Percentiles rank a stretch among this genome's conserved stretches.
Conservation (phyloP, 495 filamentous ascomycete genomes). For the Aspergillus sclerotioniger region DNA sequence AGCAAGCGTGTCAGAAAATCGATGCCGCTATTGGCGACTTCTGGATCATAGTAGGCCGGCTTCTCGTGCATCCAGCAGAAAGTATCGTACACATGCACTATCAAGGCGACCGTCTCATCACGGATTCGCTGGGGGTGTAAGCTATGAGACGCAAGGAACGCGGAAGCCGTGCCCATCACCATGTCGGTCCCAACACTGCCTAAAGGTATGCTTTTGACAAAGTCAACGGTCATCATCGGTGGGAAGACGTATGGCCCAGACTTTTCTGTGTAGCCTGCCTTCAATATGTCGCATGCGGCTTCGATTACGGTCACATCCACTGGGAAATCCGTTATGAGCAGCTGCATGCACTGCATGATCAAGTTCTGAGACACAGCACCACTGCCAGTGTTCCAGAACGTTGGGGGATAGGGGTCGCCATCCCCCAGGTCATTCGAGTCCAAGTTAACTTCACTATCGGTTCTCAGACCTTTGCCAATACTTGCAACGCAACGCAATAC, state of each 20-base stretch:
- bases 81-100: slow-evolving; percentile 64
- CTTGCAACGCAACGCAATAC: slow-evolving; percentile 71
- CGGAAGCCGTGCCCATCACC: slow-evolving; percentile 74
- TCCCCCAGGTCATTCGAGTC: slow-evolving; percentile 55
- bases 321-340: slow-evolving; percentile 53
- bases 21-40: slow-evolving; percentile 74
- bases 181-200: slow-evolving; percentile 68
- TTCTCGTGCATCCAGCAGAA: slow-evolving; percentile 62
- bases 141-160: slow-evolving; percentile 60
- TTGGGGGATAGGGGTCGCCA: slow-evolving; percentile 35
- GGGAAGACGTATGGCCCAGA: slow-evolving; percentile 76
- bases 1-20: slow-evolving; percentile 68
- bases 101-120: slow-evolving; percentile 51
- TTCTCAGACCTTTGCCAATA: slow-evolving; percentile 78
- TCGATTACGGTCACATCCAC: slow-evolving; percentile 70
- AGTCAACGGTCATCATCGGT: slow-evolving; percentile 65
- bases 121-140: slow-evolving; percentile 55
- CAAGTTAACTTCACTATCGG: slow-evolving; percentile 65
- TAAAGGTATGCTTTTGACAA: slow-evolving; percentile 61
- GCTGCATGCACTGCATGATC: slow-evolving; percentile 53
- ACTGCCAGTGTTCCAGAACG: slow-evolving; percentile 59
- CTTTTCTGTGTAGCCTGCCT: slow-evolving; percentile 75
- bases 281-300: slow-evolving; percentile 70
- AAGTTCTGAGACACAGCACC: slow-evolving; percentile 55
- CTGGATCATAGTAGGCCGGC: slow-evolving; percentile 60